Evolutionary conservation across 352 stramenopile species (phyloP).

Genomic region (Phytophthora ramorum): DNA sequence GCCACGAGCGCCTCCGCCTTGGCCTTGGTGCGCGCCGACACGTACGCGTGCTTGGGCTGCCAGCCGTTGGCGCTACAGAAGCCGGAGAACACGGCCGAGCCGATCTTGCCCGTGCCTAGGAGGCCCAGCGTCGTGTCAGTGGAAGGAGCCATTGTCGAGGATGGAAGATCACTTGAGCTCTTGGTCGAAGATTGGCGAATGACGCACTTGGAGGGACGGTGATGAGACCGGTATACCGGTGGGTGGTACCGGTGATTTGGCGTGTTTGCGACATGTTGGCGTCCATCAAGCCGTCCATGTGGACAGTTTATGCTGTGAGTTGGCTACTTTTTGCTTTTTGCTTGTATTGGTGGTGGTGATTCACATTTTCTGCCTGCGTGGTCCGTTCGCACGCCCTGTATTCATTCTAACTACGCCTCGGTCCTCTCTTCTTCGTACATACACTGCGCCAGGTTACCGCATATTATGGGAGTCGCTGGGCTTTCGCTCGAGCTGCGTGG

Average conservation of each 20-base stretch:
- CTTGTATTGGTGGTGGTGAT: constrained; percentile 1
- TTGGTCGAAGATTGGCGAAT: constrained; percentile 18
- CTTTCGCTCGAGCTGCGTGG: constrained; percentile 28
- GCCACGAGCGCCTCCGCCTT: constrained; percentile 80
- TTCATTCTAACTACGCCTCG: constrained; percentile 35
- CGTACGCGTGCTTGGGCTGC: constrained; percentile 75
- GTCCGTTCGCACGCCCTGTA: constrained; percentile 18
- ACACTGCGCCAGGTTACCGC: constrained; percentile 31
- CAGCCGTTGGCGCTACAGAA: constrained; percentile 84
- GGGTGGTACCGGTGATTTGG: not conserved
- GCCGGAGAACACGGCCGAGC: constrained; percentile 80
- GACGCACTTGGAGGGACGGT: constrained; percentile 5
- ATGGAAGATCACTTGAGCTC: constrained; percentile 10
- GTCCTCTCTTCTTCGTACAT: constrained; percentile 19
- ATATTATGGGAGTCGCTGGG: constrained; percentile 17
- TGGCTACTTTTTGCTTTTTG: constrained; percentile 3
- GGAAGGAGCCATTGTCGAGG: constrained; percentile 52
- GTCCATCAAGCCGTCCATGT: constrained; percentile 3
- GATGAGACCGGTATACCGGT: not conserved
- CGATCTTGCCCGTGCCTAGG: constrained; percentile 88
- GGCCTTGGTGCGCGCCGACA: constrained; percentile 74
- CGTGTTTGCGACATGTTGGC: constrained; percentile 1
- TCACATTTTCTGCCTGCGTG: constrained; percentile 21
- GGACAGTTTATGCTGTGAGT: not conserved
- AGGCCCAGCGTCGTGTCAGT: constrained; percentile 73